These are phyloP conservation scores for Gaertneriomyces sp. DNA, from an alignment of 192 early-diverging fungal species.

Conservation along the genomic window DNA sequence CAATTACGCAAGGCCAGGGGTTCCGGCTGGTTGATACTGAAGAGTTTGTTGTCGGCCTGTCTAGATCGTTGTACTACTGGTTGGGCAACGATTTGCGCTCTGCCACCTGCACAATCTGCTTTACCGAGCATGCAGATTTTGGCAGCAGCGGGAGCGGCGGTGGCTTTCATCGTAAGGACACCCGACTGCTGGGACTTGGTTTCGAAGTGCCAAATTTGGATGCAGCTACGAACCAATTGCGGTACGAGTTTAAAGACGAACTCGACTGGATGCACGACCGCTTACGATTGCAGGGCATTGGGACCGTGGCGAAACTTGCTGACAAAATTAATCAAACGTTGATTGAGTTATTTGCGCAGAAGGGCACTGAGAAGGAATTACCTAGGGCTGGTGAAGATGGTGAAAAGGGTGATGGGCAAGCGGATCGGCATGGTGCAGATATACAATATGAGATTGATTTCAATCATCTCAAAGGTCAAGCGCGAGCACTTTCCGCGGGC, in stretches of 20 bases:
- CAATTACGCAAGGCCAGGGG: constrained; percentile 33
- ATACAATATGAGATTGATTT: constrained; percentile 30
- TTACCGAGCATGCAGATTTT: constrained; percentile 47
- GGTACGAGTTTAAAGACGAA: constrained; percentile 37
- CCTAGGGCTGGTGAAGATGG: not conserved
- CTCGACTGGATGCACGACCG: constrained; percentile 35
- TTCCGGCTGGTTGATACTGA: constrained; percentile 52
- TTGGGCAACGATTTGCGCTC: constrained; percentile 48
- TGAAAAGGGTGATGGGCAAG: not conserved
- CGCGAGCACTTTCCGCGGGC: constrained; percentile 33
- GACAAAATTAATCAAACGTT: constrained; percentile 42
- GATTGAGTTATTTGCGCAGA: constrained; percentile 36
- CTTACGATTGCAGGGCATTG: constrained; percentile 31
- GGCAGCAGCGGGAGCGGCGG: constrained; percentile 1
- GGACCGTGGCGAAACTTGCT: constrained; percentile 31
- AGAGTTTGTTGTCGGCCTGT: constrained; percentile 46
- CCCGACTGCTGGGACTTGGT: constrained; percentile 22
- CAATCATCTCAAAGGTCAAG: constrained; percentile 37
- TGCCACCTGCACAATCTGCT: constrained; percentile 37
- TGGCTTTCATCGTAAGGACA: not conserved
- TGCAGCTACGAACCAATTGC: constrained; percentile 38
- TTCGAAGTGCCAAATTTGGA: constrained; percentile 52
- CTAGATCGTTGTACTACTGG: constrained; percentile 47
- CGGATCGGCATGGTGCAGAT: not conserved
- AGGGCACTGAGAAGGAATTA: constrained; percentile 12